These are phyloP conservation scores for Flueggea neowawraea DNA, from an alignment of 441 rosid species.

Conservation along the genomic window DNA sequence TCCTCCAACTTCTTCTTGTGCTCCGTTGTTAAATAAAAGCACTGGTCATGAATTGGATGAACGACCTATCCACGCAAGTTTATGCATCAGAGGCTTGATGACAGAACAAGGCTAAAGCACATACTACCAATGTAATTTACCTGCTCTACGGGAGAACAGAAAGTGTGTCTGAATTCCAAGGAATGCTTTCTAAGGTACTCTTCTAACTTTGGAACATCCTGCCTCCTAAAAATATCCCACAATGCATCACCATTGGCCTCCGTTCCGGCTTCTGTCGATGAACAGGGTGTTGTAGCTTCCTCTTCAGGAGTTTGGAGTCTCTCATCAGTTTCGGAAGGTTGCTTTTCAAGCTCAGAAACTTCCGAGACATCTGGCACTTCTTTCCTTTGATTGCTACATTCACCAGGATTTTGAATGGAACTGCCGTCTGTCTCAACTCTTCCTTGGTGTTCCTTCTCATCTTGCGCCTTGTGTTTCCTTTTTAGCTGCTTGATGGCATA, in stretches of 20 bases:
- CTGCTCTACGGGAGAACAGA: constrained; percentile 59
- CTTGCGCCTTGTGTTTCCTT: constrained; percentile 58
- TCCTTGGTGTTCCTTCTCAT: constrained; percentile 44
- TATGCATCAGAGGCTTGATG: constrained; percentile 1
- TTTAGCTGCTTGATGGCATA: constrained; percentile 50
- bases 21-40: constrained; percentile 60
- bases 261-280: neutral
- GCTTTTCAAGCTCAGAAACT: constrained; percentile 9
- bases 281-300: constrained; percentile 5
- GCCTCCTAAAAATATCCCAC: constrained; percentile 96
- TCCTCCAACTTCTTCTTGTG: constrained; percentile 80
- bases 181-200: constrained; percentile 67
- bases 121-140: constrained; percentile 20
- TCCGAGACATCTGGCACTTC: constrained; percentile 16
- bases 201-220: constrained; percentile 76
- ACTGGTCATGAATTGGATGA: constrained; percentile 92
- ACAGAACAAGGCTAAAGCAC: constrained; percentile 3
- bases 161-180: constrained; percentile 76
- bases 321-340: constrained; percentile 8
- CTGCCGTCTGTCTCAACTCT: constrained; percentile 6
- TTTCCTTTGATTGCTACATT: constrained; percentile 1
- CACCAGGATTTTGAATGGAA: constrained; percentile 13
- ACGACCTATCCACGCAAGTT: constrained; percentile 36
- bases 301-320: constrained; percentile 1
- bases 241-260: constrained; percentile 53